Conservation (phyloP, 2,329 filamentous ascomycete species). For the Stachybotrys elegans region DNA sequence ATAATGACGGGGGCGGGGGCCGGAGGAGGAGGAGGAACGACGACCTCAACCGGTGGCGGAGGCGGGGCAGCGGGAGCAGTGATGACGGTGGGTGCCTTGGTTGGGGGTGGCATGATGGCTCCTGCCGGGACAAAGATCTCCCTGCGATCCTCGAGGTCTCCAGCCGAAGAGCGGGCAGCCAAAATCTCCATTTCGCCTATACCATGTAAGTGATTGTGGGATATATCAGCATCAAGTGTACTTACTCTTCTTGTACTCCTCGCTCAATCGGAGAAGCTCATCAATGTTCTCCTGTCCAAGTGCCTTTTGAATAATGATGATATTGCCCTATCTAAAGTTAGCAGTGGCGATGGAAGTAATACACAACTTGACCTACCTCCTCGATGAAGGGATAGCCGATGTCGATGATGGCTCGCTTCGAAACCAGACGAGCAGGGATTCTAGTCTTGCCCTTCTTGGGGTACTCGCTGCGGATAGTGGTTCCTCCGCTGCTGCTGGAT, state of each 20-base stretch:
- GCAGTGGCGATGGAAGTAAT: neutral
- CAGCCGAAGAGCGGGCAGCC: constrained; percentile 40
- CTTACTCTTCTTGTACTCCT: constrained; percentile 64
- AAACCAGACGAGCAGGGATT: constrained; percentile 76
- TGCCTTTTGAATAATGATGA: constrained; percentile 76
- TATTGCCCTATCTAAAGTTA: constrained; percentile 56
- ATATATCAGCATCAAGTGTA: constrained; percentile 1
- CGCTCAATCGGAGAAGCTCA: constrained; percentile 77
- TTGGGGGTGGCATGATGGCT: constrained; percentile 4
- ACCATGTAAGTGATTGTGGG: constrained; percentile 1
- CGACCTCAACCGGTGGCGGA: constrained; percentile 21
- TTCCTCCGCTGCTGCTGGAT: constrained; percentile 43
- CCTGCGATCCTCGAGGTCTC: constrained; percentile 42
- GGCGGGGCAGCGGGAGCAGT: constrained; percentile 22
- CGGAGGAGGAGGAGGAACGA: constrained; percentile 20
- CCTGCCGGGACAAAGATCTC: constrained; percentile 30
- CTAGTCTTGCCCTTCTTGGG: constrained; percentile 85
- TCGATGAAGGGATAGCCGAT: constrained; percentile 82
- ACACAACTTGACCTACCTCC: constrained; percentile 55
- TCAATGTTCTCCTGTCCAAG: constrained; percentile 89
- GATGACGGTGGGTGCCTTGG: constrained; percentile 18
- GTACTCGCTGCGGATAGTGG: constrained; percentile 55
- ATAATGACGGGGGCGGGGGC: constrained; percentile 24
- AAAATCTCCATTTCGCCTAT: constrained; percentile 40
- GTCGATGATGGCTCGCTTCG: constrained; percentile 74